Evolutionary conservation across 768 basidiomycete genomes (phyloP).

Genomic region (Heimioporus sp.): DNA sequence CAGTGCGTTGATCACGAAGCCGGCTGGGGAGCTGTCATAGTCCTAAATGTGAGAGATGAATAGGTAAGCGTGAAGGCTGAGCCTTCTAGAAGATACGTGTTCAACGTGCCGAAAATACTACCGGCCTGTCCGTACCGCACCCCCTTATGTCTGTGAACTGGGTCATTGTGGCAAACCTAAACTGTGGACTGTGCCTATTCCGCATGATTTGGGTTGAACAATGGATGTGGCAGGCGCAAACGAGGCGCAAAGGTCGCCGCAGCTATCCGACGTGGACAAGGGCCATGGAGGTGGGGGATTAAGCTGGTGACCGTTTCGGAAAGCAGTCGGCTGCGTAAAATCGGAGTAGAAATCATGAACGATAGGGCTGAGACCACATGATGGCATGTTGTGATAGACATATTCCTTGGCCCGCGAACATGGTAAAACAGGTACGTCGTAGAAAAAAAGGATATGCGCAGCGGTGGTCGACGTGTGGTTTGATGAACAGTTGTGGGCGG

Average conservation of each 20-base stretch:
- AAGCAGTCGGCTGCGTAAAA: constrained; percentile 1
- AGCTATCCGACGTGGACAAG: neutral
- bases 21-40: constrained; percentile 1
- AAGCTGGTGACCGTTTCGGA: neutral
- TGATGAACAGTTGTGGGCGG: neutral
- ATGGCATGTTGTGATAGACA: constrained; percentile 1
- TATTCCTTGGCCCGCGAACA: constrained; percentile 1
- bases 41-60: neutral
- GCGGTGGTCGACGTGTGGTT: neutral
- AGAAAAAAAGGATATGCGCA: neutral
- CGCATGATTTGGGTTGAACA: constrained; percentile 1
- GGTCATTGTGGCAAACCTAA: constrained; percentile 4
- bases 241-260: neutral
- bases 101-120: constrained; percentile 12
- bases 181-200: neutral
- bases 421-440: neutral
- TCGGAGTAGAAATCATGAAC: neutral
- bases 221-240: neutral
- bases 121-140: constrained; percentile 10
- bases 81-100: neutral
- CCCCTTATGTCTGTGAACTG: neutral
- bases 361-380: constrained; percentile 1
- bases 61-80: neutral
- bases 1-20: neutral
- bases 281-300: neutral